Base-by-base conservation (phyloP, 139 green algal genomes). In the Desmodesmus armatus region DNA sequence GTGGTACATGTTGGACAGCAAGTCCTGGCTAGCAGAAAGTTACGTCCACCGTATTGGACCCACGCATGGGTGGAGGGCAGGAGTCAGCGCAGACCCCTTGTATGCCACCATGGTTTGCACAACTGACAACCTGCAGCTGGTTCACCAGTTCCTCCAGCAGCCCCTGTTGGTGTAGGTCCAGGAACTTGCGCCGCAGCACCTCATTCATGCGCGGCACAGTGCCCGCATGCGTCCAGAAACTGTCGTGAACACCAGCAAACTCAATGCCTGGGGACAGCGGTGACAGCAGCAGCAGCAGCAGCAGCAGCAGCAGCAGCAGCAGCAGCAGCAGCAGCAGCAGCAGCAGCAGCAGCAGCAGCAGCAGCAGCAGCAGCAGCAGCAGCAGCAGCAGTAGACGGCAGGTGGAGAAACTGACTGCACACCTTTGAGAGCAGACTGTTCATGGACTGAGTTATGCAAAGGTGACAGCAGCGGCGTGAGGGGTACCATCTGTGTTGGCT, bases 191-290 rank as follows among this genome's bases (percentile, higher is more conserved):
- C 1, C 97, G 88, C 65, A 99, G 91, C 39, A 98, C 85, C 2
- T 47, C 23, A 63, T 93, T 95, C 94, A 99, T 96, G 6, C 58
- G 44, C 11, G 94, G 87, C 53, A 98, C 95, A 19, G 69, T 80
- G 3, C 90, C 92, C 21, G 97, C 96, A 85, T 99, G 97, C 47
- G 97, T 99, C 97, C 97, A 99, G 91, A 98, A 99, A 3, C 96
- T 99, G 89, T 99, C 97, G 82, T 99, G 97, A 81, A 99, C 97
- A 4, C 93, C 96, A 41, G 97, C 97, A 91, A 98, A 98, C 25
- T 81, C 82, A 19, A 99, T 73, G 41, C 92, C 88, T 73, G 39
- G 37, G n/a, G n/a, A n/a, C n/a, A n/a, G n/a, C n/a, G n/a, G 70
- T 84, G 31, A 73, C 62, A 67, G 55, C 55, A 55, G 55, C 25